Percentiles rank a stretch among this genome's conserved stretches.
Evolutionary conservation across 2,329 filamentous ascomycete genomes (phyloP).

Genomic region (Fusarium sp.): DNA sequence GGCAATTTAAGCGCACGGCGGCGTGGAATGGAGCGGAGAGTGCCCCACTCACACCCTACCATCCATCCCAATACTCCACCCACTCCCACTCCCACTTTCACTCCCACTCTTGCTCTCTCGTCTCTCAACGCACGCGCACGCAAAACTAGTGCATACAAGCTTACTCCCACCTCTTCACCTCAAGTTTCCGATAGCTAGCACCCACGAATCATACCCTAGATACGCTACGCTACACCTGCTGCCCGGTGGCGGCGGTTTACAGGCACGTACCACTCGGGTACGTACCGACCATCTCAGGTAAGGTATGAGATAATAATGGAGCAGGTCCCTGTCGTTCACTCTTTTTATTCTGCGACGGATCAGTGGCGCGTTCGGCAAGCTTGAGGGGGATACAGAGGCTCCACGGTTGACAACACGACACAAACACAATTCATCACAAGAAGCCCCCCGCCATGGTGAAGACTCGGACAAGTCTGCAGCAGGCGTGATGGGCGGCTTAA

Average conservation of each 20-base stretch:
- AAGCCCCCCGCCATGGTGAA: neutral
- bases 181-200: constrained; percentile 15
- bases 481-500: constrained; percentile 4
- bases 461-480: constrained; percentile 6
- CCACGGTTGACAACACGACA: constrained; percentile 34
- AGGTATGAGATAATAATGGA: constrained; percentile 42
- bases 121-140: constrained; percentile 27
- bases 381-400: constrained; percentile 36
- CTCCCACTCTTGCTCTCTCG: neutral
- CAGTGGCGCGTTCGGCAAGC: constrained; percentile 44
- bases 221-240: constrained; percentile 1
- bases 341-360: constrained; percentile 23
- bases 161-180: neutral
- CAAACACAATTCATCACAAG: constrained; percentile 13
- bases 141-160: constrained; percentile 11
- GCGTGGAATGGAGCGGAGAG: constrained; percentile 40
- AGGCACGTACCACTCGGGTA: constrained; percentile 28
- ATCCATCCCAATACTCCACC: neutral
- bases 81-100: constrained; percentile 1
- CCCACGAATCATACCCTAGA: constrained; percentile 31
- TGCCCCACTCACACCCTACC: constrained; percentile 34
- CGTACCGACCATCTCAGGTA: constrained; percentile 28
- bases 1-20: constrained; percentile 45
- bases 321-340: constrained; percentile 35
- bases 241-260: constrained; percentile 23